These are phyloP conservation scores for Claviceps cyperi DNA, from an alignment of 2,329 filamentous ascomycete genomes.

Conservation along the genomic window DNA sequence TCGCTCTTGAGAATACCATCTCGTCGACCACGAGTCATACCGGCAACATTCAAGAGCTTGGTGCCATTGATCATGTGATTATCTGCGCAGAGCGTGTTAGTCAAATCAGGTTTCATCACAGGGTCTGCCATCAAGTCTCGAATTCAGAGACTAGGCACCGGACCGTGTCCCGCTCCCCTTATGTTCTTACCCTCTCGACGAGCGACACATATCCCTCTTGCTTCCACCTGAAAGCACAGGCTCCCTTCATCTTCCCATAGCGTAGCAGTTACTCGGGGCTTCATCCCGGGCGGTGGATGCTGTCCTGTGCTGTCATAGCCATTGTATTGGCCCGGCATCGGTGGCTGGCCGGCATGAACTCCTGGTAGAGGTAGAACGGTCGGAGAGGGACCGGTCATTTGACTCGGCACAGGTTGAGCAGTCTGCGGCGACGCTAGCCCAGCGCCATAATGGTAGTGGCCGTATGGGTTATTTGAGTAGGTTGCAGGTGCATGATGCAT, in stretches of 20 bases:
- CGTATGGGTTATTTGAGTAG: conserved; percentile 52
- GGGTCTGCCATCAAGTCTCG: no score
- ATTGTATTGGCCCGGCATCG: conserved; percentile 42
- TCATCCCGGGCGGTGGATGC: conserved; percentile 82
- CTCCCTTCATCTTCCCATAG: conserved; percentile 98
- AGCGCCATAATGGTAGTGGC: conserved; percentile 59
- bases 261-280: conserved; percentile 89
- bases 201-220: conserved; percentile 88
- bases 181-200: conserved; percentile 61
- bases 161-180: not conserved
- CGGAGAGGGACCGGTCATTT: conserved; percentile 45
- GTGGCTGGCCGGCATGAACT: conserved; percentile 28
- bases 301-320: conserved; percentile 78
- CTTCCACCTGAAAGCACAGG: conserved; percentile 94
- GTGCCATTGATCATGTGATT: conserved; percentile 99
- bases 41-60: conserved; percentile 89
- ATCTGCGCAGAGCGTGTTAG: conserved; percentile 35
- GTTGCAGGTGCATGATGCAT: conserved; percentile 57
- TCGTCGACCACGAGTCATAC: conserved; percentile 89
- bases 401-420: conserved; percentile 51
- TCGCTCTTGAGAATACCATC: conserved; percentile 97
- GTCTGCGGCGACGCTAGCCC: conserved; percentile 69
- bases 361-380: conserved; percentile 60
- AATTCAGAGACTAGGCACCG: not conserved
- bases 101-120: not conserved